Conservation (phyloP, 805 yeast species). For the Candida ovalis region DNA sequence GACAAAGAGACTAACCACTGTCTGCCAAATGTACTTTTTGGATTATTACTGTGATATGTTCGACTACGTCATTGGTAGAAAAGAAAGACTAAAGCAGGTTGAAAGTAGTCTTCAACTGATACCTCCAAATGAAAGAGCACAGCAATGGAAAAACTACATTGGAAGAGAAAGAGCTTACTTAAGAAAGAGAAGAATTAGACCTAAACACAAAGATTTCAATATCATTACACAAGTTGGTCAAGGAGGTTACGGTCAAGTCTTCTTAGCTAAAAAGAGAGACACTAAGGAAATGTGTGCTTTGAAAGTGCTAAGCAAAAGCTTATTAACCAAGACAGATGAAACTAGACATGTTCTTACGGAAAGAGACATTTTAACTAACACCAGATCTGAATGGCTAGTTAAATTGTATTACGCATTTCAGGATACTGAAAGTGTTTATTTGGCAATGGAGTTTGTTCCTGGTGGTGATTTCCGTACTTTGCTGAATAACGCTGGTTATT, state of each 20-base stretch:
- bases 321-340: conserved; percentile 85
- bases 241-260: conserved; percentile 99
- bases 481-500: conserved; percentile 85
- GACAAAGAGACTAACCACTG: conserved; percentile 82
- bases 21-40: conserved; percentile 87
- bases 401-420: conserved; percentile 93
- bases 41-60: conserved; percentile 96
- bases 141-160: conserved; percentile 73
- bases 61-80: conserved; percentile 83
- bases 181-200: conserved; percentile 85
- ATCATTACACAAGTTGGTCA: conserved; percentile 98
- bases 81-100: conserved; percentile 75
- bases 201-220: conserved; percentile 92
- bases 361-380: conserved; percentile 93
- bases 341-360: conserved; percentile 95
- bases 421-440: conserved; percentile 80
- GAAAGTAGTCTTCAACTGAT: conserved; percentile 43
- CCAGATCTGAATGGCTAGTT: conserved; percentile 94
- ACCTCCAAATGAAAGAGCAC: conserved; percentile 38
- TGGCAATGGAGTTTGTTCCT: conserved; percentile 99
- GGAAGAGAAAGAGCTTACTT: conserved; percentile 81
- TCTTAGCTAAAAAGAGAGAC: conserved; percentile 88
- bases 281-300: conserved; percentile 94
- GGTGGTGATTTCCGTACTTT: conserved; percentile 98
- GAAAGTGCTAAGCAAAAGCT: conserved; percentile 83